Evolutionary conservation across 129 eudicot species (phyloP).

Genomic region (Artemisia tridentata): DNA sequence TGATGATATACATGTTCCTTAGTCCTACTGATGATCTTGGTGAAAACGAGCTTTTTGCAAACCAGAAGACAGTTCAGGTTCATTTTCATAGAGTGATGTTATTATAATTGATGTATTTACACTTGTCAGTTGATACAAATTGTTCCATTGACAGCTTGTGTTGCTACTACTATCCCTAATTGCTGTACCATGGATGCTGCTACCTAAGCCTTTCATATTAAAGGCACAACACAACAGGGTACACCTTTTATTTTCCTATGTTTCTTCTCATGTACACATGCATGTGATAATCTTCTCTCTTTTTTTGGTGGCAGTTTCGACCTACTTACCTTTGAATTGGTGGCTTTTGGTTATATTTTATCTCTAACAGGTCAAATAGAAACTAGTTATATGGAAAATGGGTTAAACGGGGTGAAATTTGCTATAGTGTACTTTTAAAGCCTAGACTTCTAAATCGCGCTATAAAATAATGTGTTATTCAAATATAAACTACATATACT

Average conservation of each 20-base stretch:
- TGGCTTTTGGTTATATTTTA: too few species aligned
- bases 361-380: neutral
- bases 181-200: conserved; percentile 97
- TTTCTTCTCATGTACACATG: neutral
- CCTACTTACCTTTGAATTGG: too few species aligned
- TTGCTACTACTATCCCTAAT: conserved; percentile 69
- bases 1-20: conserved; percentile 97
- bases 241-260: conserved; percentile 24
- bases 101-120: neutral
- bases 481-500: neutral
- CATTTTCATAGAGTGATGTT: neutral
- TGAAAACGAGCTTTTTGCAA: conserved; percentile 87
- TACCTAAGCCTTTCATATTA: conserved; percentile 86
- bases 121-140: neutral
- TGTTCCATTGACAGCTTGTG: conserved; percentile 51
- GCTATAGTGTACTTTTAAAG: neutral
- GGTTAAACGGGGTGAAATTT: neutral
- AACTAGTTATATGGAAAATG: neutral
- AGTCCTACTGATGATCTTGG: conserved; percentile 91
- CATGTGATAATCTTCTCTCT: neutral
- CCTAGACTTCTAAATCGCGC: neutral
- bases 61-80: conserved; percentile 89
- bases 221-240: conserved; percentile 73
- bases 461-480: neutral
- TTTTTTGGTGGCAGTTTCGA: too few species aligned